These are phyloP conservation scores for Coffea canephora DNA, from an alignment of 257 asterid genomes.

Conservation along the genomic window DNA sequence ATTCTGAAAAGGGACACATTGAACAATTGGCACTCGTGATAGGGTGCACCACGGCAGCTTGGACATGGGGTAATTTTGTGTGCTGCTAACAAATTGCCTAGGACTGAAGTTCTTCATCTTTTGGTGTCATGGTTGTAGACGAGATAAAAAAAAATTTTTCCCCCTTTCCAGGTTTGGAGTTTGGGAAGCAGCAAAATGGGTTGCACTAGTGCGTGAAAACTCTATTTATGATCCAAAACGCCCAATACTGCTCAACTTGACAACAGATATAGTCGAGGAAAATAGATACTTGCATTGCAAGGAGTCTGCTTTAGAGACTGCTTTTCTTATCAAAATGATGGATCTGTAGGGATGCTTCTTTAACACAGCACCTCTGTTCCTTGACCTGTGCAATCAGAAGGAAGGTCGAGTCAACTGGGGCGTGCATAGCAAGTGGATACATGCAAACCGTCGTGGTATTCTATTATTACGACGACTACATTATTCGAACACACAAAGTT, in stretches of 20 bases:
- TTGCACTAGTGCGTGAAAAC: conserved; percentile 74
- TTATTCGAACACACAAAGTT: no score
- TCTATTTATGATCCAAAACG: conserved; percentile 69
- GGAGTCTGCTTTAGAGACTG: conserved; percentile 81
- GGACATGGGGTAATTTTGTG: background rate
- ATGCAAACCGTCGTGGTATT: background rate
- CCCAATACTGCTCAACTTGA: conserved; percentile 71
- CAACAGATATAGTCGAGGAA: conserved; percentile 77
- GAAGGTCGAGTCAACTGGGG: background rate
- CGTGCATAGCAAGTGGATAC: background rate
- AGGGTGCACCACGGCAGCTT: background rate
- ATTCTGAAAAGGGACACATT: background rate
- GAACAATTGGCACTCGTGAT: background rate
- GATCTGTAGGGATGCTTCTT: conserved; percentile 24
- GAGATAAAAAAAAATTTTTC: background rate
- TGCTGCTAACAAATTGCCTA: background rate
- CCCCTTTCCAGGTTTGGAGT: conserved; percentile 81
- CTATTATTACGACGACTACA: background rate
- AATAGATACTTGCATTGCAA: conserved; percentile 77
- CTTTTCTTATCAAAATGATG: conserved; percentile 71
- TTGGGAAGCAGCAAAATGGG: conserved; percentile 97
- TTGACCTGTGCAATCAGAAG: background rate
- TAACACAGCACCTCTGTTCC: background rate
- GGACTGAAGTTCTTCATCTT: background rate
- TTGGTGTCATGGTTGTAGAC: background rate